Evolutionary conservation across 306 rosid genomes (phyloP).

Genomic region (Calophaca sinica): DNA sequence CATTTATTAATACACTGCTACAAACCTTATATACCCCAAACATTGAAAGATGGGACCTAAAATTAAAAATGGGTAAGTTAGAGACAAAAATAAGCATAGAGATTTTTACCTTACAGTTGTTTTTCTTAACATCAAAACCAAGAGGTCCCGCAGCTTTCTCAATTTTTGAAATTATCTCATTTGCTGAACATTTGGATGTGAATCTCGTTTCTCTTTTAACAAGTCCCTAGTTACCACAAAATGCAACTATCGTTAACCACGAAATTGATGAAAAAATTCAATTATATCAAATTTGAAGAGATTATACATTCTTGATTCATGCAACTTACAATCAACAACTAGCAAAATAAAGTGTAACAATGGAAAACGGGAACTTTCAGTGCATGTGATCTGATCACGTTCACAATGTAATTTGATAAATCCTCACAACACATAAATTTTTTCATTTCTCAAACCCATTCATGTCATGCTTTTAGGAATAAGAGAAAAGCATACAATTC

Average conservation of each 20-base stretch:
- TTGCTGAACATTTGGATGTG: constrained; percentile 86
- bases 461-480: constrained; percentile 18
- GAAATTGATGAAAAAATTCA: constrained; percentile 15
- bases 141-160: constrained; percentile 81
- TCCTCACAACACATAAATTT: neutral
- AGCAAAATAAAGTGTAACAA: constrained; percentile 18
- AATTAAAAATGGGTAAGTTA: constrained; percentile 6
- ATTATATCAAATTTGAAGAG: constrained; percentile 1
- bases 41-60: neutral
- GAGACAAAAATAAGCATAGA: constrained; percentile 19
- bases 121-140: constrained; percentile 93
- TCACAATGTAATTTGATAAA: constrained; percentile 14
- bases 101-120: constrained; percentile 75
- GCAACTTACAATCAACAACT: constrained; percentile 31
- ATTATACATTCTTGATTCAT: constrained; percentile 13
- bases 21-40: constrained; percentile 19
- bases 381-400: neutral
- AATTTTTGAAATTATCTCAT: constrained; percentile 85
- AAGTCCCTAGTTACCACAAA: constrained; percentile 67
- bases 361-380: constrained; percentile 10
- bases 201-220: constrained; percentile 88
- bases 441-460: constrained; percentile 26
- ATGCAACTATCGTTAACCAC: constrained; percentile 1
- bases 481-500: constrained; percentile 12
- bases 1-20: neutral